Conservation (phyloP, 164 flowering plant genomes). For the Malania oleifera region DNA sequence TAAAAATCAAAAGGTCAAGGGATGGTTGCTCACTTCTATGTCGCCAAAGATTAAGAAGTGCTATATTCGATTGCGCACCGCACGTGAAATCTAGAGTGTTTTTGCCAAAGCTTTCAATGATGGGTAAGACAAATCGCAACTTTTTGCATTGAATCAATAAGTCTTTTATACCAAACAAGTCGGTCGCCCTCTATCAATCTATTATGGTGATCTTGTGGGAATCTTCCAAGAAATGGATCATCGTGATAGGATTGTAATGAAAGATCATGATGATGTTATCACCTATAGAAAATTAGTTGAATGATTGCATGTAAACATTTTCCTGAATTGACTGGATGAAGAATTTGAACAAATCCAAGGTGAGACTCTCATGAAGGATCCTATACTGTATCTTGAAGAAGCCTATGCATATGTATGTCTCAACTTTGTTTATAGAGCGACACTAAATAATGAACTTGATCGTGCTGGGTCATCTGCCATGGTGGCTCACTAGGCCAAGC, state of each 20-base stretch:
- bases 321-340: background rate
- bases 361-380: background rate
- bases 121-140: background rate
- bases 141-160: too few species aligned
- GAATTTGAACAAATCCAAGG: background rate
- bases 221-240: background rate
- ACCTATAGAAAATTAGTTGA: background rate
- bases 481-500: background rate
- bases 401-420: background rate
- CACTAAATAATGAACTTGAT: too few species aligned
- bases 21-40: too few species aligned
- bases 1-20: slow-evolving; percentile 3
- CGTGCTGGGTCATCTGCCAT: background rate
- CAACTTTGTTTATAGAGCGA: background rate
- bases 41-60: background rate
- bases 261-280: background rate
- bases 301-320: background rate
- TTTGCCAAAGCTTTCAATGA: background rate
- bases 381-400: background rate
- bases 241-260: too few species aligned
- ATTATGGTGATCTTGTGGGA: background rate
- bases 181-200: too few species aligned
- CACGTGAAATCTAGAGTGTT: background rate
- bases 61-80: background rate
- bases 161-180: background rate